These are phyloP conservation scores for Mycena maculata DNA, from an alignment of 768 basidiomycete genomes.

Conservation along the genomic window DNA sequence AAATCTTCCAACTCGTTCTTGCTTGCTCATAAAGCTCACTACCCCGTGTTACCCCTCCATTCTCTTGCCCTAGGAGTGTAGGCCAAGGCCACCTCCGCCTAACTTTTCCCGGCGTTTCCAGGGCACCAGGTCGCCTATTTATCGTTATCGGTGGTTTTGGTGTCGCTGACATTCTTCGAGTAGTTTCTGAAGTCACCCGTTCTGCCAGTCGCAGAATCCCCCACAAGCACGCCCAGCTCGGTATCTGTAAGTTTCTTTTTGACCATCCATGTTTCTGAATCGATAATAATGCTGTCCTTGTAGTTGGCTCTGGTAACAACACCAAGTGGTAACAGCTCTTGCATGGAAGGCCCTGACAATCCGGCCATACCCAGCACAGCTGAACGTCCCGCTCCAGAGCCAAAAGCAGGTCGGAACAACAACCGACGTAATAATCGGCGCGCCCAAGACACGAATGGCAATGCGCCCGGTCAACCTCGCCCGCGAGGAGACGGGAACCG, in stretches of 20 bases:
- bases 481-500: conserved; percentile 19
- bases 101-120: background rate
- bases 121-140: conserved; percentile 4
- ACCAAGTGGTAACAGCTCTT: conserved; percentile 13
- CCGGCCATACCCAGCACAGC: conserved; percentile 22
- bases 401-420: conserved; percentile 26
- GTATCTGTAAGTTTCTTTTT: background rate
- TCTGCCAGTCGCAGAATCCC: background rate
- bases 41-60: too few species aligned
- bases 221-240: background rate
- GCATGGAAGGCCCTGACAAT: conserved; percentile 35
- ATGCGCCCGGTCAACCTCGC: conserved; percentile 7
- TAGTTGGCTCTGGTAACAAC: conserved; percentile 23
- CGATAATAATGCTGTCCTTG: background rate
- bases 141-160: background rate
- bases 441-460: conserved; percentile 9
- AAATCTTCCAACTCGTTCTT: too few species aligned
- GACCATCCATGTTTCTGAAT: background rate
- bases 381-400: conserved; percentile 27
- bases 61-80: too few species aligned
- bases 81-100: background rate
- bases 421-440: conserved; percentile 32
- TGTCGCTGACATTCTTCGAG: background rate
- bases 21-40: too few species aligned
- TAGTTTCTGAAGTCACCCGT: background rate